Percentiles rank a stretch among this genome's conserved stretches.
phyloP scores from a whole-genome alignment of 2,329 filamentous ascomycete genomes.

The Akanthomyces dipterigenus region DNA sequence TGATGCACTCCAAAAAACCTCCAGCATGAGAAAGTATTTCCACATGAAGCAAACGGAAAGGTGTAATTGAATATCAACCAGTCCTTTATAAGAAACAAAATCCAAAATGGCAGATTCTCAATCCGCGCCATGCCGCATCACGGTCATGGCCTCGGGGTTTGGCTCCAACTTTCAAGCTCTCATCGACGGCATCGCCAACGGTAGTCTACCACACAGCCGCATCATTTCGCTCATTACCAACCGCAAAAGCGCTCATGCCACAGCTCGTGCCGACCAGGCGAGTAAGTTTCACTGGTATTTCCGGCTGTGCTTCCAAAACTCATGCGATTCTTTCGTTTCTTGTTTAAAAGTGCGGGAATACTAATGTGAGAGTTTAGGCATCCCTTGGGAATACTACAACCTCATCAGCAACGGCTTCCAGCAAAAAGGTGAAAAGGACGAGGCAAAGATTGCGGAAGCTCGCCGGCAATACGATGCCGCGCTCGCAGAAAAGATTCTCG shows the following conservation, averaged over 20 bases:
- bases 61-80: not conserved
- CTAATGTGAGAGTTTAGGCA: conserved; percentile 30
- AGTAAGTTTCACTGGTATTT: conserved; percentile 21
- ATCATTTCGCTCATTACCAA: conserved; percentile 45
- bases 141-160: conserved; percentile 65
- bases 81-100: not conserved
- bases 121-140: conserved; percentile 40
- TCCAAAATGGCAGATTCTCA: conserved; percentile 4
- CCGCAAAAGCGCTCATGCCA: conserved; percentile 40
- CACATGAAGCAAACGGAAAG: not conserved
- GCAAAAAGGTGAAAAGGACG: conserved; percentile 53
- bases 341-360: not conserved
- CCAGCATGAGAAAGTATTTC: not conserved
- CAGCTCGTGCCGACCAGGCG: conserved; percentile 37
- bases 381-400: conserved; percentile 77
- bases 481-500: conserved; percentile 60
- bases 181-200: conserved; percentile 38
- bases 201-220: conserved; percentile 32
- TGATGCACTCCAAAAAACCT: not conserved
- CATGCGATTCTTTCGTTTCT: not conserved
- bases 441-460: conserved; percentile 44
- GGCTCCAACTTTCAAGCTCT: conserved; percentile 77
- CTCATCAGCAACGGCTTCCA: conserved; percentile 64
- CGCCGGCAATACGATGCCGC: conserved; percentile 68
- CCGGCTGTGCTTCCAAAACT: too few relatives aligned